Evolutionary conservation across 345 rosid species (phyloP).

Genomic region (Cochlearia excelsa): DNA sequence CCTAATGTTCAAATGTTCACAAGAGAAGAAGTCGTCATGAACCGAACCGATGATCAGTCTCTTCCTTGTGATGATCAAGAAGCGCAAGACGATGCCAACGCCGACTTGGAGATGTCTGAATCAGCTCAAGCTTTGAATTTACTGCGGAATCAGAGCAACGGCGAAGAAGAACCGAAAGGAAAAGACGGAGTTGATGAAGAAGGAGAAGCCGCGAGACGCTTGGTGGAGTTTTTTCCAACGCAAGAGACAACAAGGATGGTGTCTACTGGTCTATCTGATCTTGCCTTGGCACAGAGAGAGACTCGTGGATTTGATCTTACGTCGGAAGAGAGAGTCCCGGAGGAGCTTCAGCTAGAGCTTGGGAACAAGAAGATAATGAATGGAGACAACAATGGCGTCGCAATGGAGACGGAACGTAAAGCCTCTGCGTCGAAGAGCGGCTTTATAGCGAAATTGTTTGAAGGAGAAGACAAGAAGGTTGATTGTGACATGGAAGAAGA

Average conservation of each 20-base stretch:
- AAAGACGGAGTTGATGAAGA: slow-evolving; percentile 23
- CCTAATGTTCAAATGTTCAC: slow-evolving; percentile 52
- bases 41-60: slow-evolving; percentile 29
- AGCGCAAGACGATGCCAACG: slow-evolving; percentile 26
- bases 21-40: slow-evolving; percentile 40
- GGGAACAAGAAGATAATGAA: slow-evolving; percentile 26
- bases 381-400: slow-evolving; percentile 13
- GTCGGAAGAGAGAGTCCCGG: slow-evolving; percentile 23
- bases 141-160: slow-evolving; percentile 26
- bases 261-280: slow-evolving; percentile 16
- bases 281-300: slow-evolving; percentile 29
- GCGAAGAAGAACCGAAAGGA: not conserved
- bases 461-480: slow-evolving; percentile 17
- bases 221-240: slow-evolving; percentile 31
- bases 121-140: slow-evolving; percentile 29
- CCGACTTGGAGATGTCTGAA: slow-evolving; percentile 31
- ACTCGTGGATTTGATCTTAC: slow-evolving; percentile 33
- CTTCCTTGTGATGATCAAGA: slow-evolving; percentile 34
- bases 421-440: slow-evolving; percentile 11
- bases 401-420: slow-evolving; percentile 3
- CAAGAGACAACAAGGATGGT: slow-evolving; percentile 18
- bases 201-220: slow-evolving; percentile 23
- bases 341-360: slow-evolving; percentile 38
- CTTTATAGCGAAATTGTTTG: slow-evolving; percentile 22
- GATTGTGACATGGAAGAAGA: slow-evolving; percentile 1